phyloP scores from a whole-genome alignment of 2,329 filamentous ascomycete species.

The Paraphoma chrysanthemicola region DNA sequence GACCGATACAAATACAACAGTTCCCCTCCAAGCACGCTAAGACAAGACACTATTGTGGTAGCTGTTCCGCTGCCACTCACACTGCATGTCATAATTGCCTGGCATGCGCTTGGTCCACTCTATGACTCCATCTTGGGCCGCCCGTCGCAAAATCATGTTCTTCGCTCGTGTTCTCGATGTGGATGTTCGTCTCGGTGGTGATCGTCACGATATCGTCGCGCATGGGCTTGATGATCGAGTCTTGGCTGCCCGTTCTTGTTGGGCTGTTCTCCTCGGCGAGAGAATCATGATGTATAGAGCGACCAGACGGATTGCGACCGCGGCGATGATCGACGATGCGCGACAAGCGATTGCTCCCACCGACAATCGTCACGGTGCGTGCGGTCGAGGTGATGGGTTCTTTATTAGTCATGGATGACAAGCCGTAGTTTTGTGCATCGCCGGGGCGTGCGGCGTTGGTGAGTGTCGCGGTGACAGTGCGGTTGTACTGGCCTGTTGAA shows the following conservation, averaged over 20 bases:
- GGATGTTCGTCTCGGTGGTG: conserved; percentile 44
- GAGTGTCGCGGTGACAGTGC: conserved; percentile 26
- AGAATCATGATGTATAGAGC: conserved; percentile 15
- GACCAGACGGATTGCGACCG: conserved; percentile 20
- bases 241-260: conserved; percentile 38
- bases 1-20: neutral
- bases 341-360: conserved; percentile 38
- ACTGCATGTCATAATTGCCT: conserved; percentile 4
- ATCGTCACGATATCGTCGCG: conserved; percentile 31
- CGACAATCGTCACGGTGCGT: conserved; percentile 45
- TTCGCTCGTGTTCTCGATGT: conserved; percentile 33
- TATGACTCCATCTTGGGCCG: conserved; percentile 14
- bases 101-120: conserved; percentile 5
- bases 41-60: too few relatives aligned
- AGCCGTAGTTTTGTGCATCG: conserved; percentile 32
- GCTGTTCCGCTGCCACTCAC: neutral
- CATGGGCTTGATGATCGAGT: conserved; percentile 41
- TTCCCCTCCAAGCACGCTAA: too few relatives aligned
- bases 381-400: conserved; percentile 25
- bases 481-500: conserved; percentile 32
- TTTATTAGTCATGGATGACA: conserved; percentile 37
- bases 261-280: conserved; percentile 30
- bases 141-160: conserved; percentile 9
- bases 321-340: conserved; percentile 35
- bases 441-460: conserved; percentile 34